Conservation (phyloP, 768 basidiomycete genomes). For the Sarcomyxa edulis region DNA sequence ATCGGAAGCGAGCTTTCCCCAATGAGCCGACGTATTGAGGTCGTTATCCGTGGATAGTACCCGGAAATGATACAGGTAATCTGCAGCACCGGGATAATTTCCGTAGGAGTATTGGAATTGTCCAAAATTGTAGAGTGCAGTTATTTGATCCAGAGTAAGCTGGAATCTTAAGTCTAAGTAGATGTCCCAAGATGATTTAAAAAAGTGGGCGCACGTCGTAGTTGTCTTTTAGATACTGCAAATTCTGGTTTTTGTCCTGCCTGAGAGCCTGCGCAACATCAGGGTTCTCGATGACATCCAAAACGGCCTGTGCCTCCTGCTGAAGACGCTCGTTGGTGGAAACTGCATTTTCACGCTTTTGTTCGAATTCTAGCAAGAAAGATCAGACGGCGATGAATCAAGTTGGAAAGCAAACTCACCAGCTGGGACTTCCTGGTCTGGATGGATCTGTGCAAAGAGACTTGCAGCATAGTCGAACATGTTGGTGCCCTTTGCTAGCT, state of each 20-base stretch:
- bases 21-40: conserved; percentile 93
- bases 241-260: conserved; percentile 95
- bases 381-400: not conserved
- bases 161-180: conserved; percentile 23
- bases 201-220: conserved; percentile 65
- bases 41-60: conserved; percentile 92
- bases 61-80: conserved; percentile 98
- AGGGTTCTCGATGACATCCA: conserved; percentile 95
- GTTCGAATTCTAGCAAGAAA: conserved; percentile 64
- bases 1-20: conserved; percentile 97
- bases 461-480: conserved; percentile 93
- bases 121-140: conserved; percentile 94
- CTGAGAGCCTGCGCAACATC: conserved; percentile 92
- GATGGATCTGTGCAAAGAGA: conserved; percentile 75
- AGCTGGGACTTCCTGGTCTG: conserved; percentile 61
- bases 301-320: conserved; percentile 86
- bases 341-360: conserved; percentile 77
- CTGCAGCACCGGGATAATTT: conserved; percentile 93
- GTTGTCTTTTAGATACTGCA: conserved; percentile 91
- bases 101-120: conserved; percentile 99
- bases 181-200: conserved; percentile 1
- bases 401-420: conserved; percentile 37
- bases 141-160: conserved; percentile 95
- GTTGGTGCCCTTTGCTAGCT: conserved; percentile 94
- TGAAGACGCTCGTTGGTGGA: conserved; percentile 80